phyloP scores from a whole-genome alignment of 2,329 filamentous ascomycete species.

The Lecanicillium sp. region DNA sequence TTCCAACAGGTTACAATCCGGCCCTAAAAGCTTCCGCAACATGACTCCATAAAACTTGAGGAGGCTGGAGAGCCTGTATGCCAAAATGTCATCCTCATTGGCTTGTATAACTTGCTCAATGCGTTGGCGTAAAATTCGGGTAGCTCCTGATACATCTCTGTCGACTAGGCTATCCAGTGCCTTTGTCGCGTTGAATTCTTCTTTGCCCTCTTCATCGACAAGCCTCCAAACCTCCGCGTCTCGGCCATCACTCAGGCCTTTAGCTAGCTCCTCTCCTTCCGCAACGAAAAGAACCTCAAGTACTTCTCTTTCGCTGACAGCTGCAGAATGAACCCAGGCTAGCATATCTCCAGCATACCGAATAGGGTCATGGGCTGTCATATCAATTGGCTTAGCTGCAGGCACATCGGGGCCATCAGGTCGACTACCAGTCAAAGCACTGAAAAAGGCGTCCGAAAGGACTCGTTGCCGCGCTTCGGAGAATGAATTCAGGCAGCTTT shows the following conservation, averaged over 20 bases:
- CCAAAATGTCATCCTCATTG: slow-evolving; percentile 80
- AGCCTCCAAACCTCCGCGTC: slow-evolving; percentile 80
- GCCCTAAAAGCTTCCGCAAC: slow-evolving; percentile 70
- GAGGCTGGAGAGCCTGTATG: slow-evolving; percentile 86
- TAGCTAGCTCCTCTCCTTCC: slow-evolving; percentile 81
- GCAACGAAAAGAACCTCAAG: slow-evolving; percentile 86
- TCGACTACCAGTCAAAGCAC: slow-evolving; percentile 70
- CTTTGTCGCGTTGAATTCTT: slow-evolving; percentile 69
- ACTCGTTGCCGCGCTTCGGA: slow-evolving; percentile 82
- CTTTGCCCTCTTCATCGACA: slow-evolving; percentile 48
- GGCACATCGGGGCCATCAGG: slow-evolving; percentile 50
- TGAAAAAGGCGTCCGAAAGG: slow-evolving; percentile 81
- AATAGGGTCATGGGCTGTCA: slow-evolving; percentile 84
- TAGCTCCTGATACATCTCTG: slow-evolving; percentile 73
- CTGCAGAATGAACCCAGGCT: slow-evolving; percentile 90
- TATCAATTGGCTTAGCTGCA: slow-evolving; percentile 81
- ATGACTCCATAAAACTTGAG: slow-evolving; percentile 83
- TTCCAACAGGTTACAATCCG: slow-evolving; percentile 60
- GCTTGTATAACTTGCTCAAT: slow-evolving; percentile 88
- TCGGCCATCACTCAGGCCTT: slow-evolving; percentile 69
- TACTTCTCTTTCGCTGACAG: slow-evolving; percentile 88
- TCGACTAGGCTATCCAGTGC: slow-evolving; percentile 83
- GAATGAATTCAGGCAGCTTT: slow-evolving; percentile 89
- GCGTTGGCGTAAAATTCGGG: slow-evolving; percentile 77
- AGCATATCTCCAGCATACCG: slow-evolving; percentile 96